Conservation (phyloP, 345 rosid species). For the Eucalyptus regnans region DNA sequence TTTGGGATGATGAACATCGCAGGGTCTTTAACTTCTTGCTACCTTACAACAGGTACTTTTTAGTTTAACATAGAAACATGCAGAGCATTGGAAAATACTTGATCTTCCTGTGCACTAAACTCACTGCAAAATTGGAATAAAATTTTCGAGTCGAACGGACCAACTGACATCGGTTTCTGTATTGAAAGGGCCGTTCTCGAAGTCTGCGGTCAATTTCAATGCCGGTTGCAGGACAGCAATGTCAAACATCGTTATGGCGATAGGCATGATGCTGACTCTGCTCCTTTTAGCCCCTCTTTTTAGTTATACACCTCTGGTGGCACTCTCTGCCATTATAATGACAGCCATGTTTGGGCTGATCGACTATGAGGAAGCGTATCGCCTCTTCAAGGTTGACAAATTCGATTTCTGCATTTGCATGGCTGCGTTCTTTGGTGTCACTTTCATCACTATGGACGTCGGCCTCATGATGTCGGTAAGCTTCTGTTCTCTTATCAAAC, state of each 20-base stretch:
- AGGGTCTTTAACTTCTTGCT: constrained; percentile 90
- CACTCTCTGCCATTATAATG: constrained; percentile 82
- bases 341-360: constrained; percentile 88
- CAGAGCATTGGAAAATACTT: background rate
- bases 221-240: constrained; percentile 61
- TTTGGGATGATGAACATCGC: constrained; percentile 82
- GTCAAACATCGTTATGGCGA: constrained; percentile 74
- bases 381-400: constrained; percentile 67
- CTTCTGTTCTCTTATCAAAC: background rate
- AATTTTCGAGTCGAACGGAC: background rate
- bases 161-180: background rate
- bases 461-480: constrained; percentile 73
- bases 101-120: background rate
- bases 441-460: constrained; percentile 70
- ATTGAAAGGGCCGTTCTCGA: constrained; percentile 78
- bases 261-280: constrained; percentile 78
- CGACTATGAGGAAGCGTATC: constrained; percentile 46
- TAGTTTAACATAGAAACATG: background rate
- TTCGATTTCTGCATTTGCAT: constrained; percentile 75
- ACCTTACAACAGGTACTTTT: constrained; percentile 68
- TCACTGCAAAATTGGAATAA: background rate
- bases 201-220: constrained; percentile 84
- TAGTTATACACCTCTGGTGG: constrained; percentile 83
- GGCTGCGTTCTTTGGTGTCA: constrained; percentile 65
- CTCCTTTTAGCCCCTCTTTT: constrained; percentile 73